Evolutionary conservation across 352 stramenopile species (phyloP).

Genomic region (Phytophthora europaea): DNA sequence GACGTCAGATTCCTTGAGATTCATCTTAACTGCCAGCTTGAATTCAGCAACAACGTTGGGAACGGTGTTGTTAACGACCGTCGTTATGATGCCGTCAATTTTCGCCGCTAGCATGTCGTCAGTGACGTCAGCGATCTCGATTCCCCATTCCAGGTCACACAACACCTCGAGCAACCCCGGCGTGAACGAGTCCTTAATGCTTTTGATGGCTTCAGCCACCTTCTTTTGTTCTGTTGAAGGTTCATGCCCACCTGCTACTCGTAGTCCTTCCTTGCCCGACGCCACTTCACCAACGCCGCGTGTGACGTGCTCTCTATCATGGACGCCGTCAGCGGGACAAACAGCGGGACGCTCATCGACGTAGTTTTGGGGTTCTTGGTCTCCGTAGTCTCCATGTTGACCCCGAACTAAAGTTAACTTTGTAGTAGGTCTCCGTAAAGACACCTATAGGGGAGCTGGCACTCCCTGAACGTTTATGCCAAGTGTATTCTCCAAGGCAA

Average conservation of each 20-base stretch:
- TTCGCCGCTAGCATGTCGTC: not conserved
- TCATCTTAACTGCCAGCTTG: conserved; percentile 8
- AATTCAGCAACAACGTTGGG: conserved; percentile 2
- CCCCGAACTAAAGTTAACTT: not conserved
- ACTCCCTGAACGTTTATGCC: not conserved
- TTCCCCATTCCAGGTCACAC: conserved; percentile 17
- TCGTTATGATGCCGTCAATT: conserved; percentile 10
- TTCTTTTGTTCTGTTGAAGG: not conserved
- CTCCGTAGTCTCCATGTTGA: not conserved
- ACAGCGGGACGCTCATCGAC: not conserved
- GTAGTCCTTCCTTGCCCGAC: not conserved
- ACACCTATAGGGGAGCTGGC: not conserved
- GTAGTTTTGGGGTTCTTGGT: not conserved
- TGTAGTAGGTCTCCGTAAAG: not conserved
- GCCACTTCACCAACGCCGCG: not conserved
- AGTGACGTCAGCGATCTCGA: not conserved
- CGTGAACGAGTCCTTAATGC: not conserved
- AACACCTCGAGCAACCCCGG: conserved; percentile 1
- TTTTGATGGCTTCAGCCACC: not conserved
- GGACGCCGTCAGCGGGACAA: not conserved
- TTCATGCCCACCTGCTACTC: not conserved
- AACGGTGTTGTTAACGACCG: conserved; percentile 11
- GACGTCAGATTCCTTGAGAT: conserved; percentile 10
- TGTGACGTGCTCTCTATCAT: not conserved
- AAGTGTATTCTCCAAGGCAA: not conserved